Conservation (phyloP, 2,329 filamentous ascomycete species). For the Penicillium rolfsii region DNA sequence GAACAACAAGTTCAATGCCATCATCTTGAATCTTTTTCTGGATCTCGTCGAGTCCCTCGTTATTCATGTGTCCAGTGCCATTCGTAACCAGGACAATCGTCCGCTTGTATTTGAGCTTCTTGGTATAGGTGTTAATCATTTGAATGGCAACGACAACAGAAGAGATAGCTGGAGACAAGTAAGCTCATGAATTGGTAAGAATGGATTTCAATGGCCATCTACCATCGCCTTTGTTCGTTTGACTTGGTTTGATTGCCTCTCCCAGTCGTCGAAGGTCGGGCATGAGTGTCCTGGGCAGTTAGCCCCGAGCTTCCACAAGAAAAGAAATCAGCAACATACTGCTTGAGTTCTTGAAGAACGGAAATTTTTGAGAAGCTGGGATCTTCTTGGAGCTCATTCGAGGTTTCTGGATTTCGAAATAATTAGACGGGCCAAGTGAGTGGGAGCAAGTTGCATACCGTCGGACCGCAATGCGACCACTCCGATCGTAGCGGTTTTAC, state of each 20-base stretch:
- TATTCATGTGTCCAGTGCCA: slow-evolving; percentile 72
- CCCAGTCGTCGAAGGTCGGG: slow-evolving; percentile 69
- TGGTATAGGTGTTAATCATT: slow-evolving; percentile 80
- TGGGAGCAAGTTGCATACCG: slow-evolving; percentile 40
- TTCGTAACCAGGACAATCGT: slow-evolving; percentile 86
- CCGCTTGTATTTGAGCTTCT: slow-evolving; percentile 78
- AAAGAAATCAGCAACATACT: slow-evolving; percentile 55
- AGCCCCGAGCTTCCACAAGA: slow-evolving; percentile 38
- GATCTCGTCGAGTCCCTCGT: slow-evolving; percentile 71
- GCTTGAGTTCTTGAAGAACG: slow-evolving; percentile 66
- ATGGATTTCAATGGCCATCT: slow-evolving; percentile 19
- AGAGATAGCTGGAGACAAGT: slow-evolving; percentile 63
- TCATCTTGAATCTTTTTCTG: slow-evolving; percentile 72
- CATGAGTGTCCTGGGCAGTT: slow-evolving; percentile 60
- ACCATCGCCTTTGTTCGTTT: slow-evolving; percentile 73
- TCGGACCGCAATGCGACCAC: slow-evolving; percentile 84
- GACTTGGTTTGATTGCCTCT: slow-evolving; percentile 66
- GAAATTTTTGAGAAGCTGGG: slow-evolving; percentile 81
- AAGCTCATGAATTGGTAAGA: slow-evolving; percentile 11
- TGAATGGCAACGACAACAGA: slow-evolving; percentile 83
- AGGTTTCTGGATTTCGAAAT: slow-evolving; percentile 55
- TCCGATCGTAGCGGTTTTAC: slow-evolving; percentile 75
- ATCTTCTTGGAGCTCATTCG: slow-evolving; percentile 67
- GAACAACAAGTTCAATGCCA: slow-evolving; percentile 74
- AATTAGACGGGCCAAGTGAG: slow-evolving; percentile 10